Percentiles rank a stretch among this genome's conserved stretches.
phyloP scores from a whole-genome alignment of 2,329 filamentous ascomycete genomes.

The Trichoderma sp. region DNA sequence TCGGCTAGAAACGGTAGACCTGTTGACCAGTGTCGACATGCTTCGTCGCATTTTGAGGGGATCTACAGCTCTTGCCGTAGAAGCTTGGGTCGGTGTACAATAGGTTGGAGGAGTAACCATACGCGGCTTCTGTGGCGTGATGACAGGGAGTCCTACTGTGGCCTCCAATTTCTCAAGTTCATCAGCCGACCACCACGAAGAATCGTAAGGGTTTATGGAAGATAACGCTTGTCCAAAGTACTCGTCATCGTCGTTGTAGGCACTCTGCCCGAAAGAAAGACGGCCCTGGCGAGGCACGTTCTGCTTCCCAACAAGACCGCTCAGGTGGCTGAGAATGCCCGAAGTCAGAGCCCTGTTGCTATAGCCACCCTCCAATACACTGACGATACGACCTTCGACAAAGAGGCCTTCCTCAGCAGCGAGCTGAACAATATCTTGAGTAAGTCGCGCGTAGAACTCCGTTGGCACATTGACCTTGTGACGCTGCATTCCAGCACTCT shows the following conservation, averaged over 20 bases:
- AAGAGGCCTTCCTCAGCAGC: constrained; percentile 76
- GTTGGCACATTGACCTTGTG: constrained; percentile 96
- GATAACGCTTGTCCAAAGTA: constrained; percentile 24
- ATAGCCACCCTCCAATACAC: constrained; percentile 93
- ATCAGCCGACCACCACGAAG: constrained; percentile 68
- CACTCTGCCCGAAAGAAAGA: constrained; percentile 31
- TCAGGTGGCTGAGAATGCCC: constrained; percentile 86
- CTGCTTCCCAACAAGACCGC: constrained; percentile 69
- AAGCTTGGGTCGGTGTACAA: constrained; percentile 85
- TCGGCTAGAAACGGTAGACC: constrained; percentile 31
- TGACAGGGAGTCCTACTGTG: constrained; percentile 50
- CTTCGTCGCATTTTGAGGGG: constrained; percentile 66
- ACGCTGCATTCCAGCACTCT: constrained; percentile 88
- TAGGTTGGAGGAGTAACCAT: constrained; percentile 68
- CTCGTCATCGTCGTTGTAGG: constrained; percentile 36
- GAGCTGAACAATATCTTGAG: constrained; percentile 78
- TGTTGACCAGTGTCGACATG: constrained; percentile 52
- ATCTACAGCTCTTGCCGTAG: constrained; percentile 74
- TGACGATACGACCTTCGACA: constrained; percentile 84
- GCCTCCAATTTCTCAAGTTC: constrained; percentile 71
- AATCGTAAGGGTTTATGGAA: constrained; percentile 57
- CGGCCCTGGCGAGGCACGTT: constrained; percentile 19
- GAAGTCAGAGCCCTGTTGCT: constrained; percentile 88
- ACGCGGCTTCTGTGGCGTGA: constrained; percentile 55
- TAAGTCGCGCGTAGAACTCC: constrained; percentile 91